These are phyloP conservation scores for Tulasnella sp. DNA, from an alignment of 768 basidiomycete genomes.

Conservation along the genomic window DNA sequence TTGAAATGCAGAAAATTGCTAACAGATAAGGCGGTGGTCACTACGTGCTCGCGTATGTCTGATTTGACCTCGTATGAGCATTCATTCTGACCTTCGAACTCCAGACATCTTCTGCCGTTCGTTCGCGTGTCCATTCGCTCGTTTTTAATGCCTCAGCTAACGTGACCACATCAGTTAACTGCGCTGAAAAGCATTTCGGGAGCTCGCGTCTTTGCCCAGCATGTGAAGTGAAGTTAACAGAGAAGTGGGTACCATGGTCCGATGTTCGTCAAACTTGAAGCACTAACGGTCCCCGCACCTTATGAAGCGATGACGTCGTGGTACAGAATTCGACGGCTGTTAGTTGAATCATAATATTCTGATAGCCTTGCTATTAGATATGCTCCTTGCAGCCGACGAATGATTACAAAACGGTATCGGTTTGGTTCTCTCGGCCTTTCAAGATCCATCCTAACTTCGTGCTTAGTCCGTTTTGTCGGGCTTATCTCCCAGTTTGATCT, in stretches of 20 bases:
- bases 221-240: conserved; percentile 69
- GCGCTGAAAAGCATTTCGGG: conserved; percentile 78
- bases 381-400: conserved; percentile 79
- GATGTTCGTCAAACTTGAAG: neutral
- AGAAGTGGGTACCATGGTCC: conserved; percentile 49
- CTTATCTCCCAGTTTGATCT: conserved; percentile 59
- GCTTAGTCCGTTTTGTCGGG: conserved; percentile 76
- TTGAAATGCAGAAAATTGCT: conserved; percentile 55
- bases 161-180: conserved; percentile 44
- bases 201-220: conserved; percentile 73
- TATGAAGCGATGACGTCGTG: conserved; percentile 52
- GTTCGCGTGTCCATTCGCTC: neutral
- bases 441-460: neutral
- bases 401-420: conserved; percentile 76
- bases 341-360: neutral
- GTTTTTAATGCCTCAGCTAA: neutral
- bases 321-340: conserved; percentile 30
- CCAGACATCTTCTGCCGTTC: conserved; percentile 8
- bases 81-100: neutral
- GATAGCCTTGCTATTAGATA: conserved; percentile 41
- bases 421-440: neutral
- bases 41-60: conserved; percentile 41
- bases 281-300: neutral
- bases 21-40: conserved; percentile 72
- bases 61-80: neutral